Evolutionary conservation across 371 early-diverging fungal species (phyloP).

Genomic region (Apophysomyces ossiformis): DNA sequence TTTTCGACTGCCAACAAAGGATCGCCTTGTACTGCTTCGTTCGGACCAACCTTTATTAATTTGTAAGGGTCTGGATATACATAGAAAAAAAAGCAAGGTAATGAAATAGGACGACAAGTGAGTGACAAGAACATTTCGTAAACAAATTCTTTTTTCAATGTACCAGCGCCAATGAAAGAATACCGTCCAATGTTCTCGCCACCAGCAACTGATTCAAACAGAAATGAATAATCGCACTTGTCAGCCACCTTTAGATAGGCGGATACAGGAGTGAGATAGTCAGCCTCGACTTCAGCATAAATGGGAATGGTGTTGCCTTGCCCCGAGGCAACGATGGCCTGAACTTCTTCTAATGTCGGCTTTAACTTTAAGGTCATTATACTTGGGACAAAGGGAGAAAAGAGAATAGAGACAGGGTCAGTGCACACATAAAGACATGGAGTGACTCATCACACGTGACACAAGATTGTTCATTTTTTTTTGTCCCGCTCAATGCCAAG

Average conservation of each 20-base stretch:
- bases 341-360: slow-evolving; percentile 77
- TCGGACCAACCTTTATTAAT: slow-evolving; percentile 75
- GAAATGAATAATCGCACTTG: slow-evolving; percentile 81
- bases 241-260: slow-evolving; percentile 91
- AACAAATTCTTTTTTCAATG: slow-evolving; percentile 12
- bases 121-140: neutral
- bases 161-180: slow-evolving; percentile 93
- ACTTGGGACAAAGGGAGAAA: slow-evolving; percentile 8
- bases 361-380: slow-evolving; percentile 51
- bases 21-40: slow-evolving; percentile 79
- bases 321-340: slow-evolving; percentile 54
- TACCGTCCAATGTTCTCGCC: slow-evolving; percentile 95
- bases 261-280: slow-evolving; percentile 94
- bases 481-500: neutral
- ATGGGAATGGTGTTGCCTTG: slow-evolving; percentile 90
- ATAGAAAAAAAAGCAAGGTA: neutral
- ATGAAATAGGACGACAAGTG: slow-evolving; percentile 1
- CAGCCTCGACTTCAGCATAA: slow-evolving; percentile 84
- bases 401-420: slow-evolving; percentile 8
- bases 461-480: neutral
- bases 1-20: slow-evolving; percentile 86
- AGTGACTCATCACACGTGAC: slow-evolving; percentile 10
- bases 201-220: slow-evolving; percentile 95
- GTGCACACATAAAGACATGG: neutral
- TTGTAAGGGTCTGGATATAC: slow-evolving; percentile 78